Base-by-base conservation (phyloP, 169 alveolate species). In the Fabrea salina region DNA sequence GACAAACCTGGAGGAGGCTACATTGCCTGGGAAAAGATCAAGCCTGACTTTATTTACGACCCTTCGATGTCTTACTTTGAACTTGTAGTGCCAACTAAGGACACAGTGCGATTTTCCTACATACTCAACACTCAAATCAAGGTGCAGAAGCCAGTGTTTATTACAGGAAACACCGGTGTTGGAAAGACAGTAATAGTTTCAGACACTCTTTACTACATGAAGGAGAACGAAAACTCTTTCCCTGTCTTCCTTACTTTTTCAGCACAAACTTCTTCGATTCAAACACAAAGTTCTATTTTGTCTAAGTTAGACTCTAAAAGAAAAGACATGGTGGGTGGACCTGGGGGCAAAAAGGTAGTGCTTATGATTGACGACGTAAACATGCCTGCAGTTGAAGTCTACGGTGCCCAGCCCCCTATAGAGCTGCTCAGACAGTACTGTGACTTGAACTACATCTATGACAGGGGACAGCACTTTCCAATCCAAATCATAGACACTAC, bases 121-220 rank as follows among this genome's bases (percentile, higher is more conserved):
- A 80, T 93, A 41, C 59, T 94, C 49, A 93, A 89, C 40, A 88
- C 91, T n/a, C 93, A 91, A 86, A 84, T 95, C 22, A 83, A 84
- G 66, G 82, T 92, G 79, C 86, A 89, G 74, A 94, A 82, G 53
- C 92, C 93, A 47, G 82, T 89, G 8, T 92, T 92, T 90, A 85
- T 96, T 19, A 92, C 97, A 30, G 98, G 98, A 35, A 85, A 85
- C 27, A 91, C 98, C 57, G 98, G 99, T n/a, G 95, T 93, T 11
- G 99, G 99, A 43, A 96, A 96, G 85, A 86, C 97, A 50, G 96
- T 94, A n/a, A 85, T 93, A 22, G 87, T 90, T n/a, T 11, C 19
- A 19, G 61, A 47, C 30, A 11, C 41, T 68, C 35, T 68, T n/a
- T 68, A 40, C 16, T 19, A 19, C 27, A 40, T 68, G 57, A 68